Conservation (phyloP, 2,329 filamentous ascomycete genomes). For the Diaporthe vaccinii region DNA sequence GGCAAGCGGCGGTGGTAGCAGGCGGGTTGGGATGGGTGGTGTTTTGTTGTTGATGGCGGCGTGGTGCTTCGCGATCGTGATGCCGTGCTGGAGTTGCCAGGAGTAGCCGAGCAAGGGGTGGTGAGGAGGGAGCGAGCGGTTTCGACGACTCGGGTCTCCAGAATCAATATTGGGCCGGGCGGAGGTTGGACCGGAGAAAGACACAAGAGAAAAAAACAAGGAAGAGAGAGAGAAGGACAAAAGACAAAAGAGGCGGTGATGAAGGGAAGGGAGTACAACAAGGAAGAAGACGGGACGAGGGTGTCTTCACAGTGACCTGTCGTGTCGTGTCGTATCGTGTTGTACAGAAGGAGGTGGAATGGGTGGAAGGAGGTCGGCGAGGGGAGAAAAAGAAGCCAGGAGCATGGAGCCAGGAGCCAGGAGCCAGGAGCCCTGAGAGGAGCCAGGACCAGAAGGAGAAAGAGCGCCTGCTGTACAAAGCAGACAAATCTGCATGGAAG, state of each 20-base stretch:
- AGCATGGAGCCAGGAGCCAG: constrained; percentile 10
- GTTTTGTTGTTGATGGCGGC: constrained; percentile 39
- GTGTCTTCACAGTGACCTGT: constrained; percentile 29
- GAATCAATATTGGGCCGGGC: constrained; percentile 24
- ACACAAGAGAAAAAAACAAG: constrained; percentile 29
- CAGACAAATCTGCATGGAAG: constrained; percentile 35
- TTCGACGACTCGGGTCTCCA: constrained; percentile 32
- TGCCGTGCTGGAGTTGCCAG: constrained; percentile 20
- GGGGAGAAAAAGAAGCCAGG: constrained; percentile 26
- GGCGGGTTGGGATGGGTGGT: background rate
- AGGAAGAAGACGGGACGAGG: constrained; percentile 38
- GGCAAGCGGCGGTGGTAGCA: constrained; percentile 41
- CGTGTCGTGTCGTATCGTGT: constrained; percentile 30
- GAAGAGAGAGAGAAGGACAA: constrained; percentile 33
- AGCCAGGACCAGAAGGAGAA: constrained; percentile 15
- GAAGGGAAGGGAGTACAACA: constrained; percentile 38
- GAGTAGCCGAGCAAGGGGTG: constrained; percentile 7
- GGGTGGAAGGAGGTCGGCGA: constrained; percentile 34
- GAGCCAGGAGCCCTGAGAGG: constrained; percentile 14
- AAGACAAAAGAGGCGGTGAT: constrained; percentile 36
- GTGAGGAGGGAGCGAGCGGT: constrained; percentile 29
- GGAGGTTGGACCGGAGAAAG: constrained; percentile 34
- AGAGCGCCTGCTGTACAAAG: constrained; percentile 6
- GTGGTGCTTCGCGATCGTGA: constrained; percentile 27
- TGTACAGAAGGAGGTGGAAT: constrained; percentile 20